Base-by-base conservation (phyloP, 2,329 filamentous ascomycete species). In the Calonectria fujianensis region DNA sequence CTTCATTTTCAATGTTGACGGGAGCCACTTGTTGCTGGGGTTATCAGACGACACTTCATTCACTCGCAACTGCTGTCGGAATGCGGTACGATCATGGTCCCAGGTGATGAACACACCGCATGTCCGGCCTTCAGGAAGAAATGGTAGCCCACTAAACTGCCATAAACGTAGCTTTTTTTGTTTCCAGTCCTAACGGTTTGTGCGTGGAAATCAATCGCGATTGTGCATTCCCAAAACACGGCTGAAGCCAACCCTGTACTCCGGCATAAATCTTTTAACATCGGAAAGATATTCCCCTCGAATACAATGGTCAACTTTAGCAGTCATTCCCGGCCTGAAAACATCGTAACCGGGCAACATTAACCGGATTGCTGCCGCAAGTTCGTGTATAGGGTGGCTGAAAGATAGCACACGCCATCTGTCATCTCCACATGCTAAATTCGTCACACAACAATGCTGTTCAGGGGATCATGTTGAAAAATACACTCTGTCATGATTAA, bases 331-430 rank as follows among this genome's bases (percentile, higher is more conserved):
- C 14, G 8, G 37, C 24, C 4, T n/a, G 18, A 39, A 32, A 18
- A 29, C 14, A 13, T 27, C 35, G 31, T 52, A 41, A 65, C 48
- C 14, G 32, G 71, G 71, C 65, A 73, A 50, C n/a, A 57, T 63
- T 54, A 70, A 50, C 66, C 66, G 59, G 31, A 24, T 32, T 63
- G 59, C 64, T 27, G 27, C 48, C 31, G 39, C 65, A 50, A 66
- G 31, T 24, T 24, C 37, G 50, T 65, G 71, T 65, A 48, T 35
- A 48, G 69, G 59, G 66, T 73, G 50, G 24, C 24, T 57, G 32
- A 20, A 57, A n/a, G 24, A 51, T 37, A 37, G 32, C 14, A 31
- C 54, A 63, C n/a, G 27, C 14, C 41, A 37, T 20, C 57, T 24
- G 35, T 32, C 13, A 54, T 37, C 29, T 39, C 54, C 27, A 27